Evolutionary conservation across 2,329 filamentous ascomycete genomes (phyloP).

Genomic region (Colletotrichum chrysophilum): DNA sequence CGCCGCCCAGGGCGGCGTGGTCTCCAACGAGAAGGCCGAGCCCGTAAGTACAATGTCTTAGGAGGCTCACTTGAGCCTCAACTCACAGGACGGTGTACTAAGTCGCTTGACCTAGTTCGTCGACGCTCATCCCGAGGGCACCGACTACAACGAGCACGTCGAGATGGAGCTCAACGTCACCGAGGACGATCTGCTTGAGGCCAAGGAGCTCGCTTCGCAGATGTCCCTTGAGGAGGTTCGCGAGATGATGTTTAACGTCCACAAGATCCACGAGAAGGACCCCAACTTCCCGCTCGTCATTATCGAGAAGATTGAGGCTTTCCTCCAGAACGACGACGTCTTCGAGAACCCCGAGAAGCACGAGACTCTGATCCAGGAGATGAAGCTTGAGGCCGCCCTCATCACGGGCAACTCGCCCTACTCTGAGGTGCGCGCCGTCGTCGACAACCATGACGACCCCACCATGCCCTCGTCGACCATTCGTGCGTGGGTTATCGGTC

Average conservation of each 20-base stretch:
- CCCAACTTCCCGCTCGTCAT: slow-evolving; percentile 48
- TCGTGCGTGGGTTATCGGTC: slow-evolving; percentile 38
- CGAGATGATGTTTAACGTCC: slow-evolving; percentile 40
- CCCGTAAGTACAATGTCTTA: not conserved
- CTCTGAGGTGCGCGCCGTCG: slow-evolving; percentile 43
- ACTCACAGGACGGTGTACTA: not conserved
- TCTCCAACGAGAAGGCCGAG: slow-evolving; percentile 8
- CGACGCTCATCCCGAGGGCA: not conserved
- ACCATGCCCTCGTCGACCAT: slow-evolving; percentile 40
- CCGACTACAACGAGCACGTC: slow-evolving; percentile 5
- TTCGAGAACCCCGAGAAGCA: slow-evolving; percentile 42
- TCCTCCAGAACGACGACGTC: slow-evolving; percentile 36
- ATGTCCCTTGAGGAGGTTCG: slow-evolving; percentile 47
- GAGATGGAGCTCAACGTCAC: slow-evolving; percentile 43
- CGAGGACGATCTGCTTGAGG: slow-evolving; percentile 50
- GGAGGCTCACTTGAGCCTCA: not conserved
- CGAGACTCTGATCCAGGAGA: slow-evolving; percentile 33
- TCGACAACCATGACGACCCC: slow-evolving; percentile 42
- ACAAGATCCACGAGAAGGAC: slow-evolving; percentile 45
- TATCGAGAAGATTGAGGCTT: slow-evolving; percentile 42
- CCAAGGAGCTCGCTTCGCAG: slow-evolving; percentile 46
- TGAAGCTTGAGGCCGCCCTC: slow-evolving; percentile 37
- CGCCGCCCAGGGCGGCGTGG: slow-evolving; percentile 8
- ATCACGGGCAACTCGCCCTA: slow-evolving; percentile 37
- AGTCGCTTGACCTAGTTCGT: not conserved